These are phyloP conservation scores for Lyophyllum shimeji DNA, from an alignment of 768 basidiomycete species.

Conservation along the genomic window DNA sequence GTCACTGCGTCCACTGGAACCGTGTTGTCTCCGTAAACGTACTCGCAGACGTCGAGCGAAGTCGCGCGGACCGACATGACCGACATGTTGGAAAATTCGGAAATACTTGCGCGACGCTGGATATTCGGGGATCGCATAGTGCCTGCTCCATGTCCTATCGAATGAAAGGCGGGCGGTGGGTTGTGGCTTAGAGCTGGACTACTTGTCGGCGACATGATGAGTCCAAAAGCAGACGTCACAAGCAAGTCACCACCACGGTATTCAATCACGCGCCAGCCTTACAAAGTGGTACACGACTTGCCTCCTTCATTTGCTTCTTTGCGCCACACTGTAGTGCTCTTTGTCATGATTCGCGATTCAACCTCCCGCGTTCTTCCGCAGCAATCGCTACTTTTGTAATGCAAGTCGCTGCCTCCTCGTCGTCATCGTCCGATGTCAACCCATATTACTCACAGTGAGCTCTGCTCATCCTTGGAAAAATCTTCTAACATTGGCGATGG, in stretches of 20 bases:
- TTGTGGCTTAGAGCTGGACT: not conserved
- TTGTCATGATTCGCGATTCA: too few relatives aligned
- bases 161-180: not conserved
- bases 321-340: too few relatives aligned
- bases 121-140: slow-evolving; percentile 1
- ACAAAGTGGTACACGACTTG: slow-evolving; percentile 29
- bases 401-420: too few relatives aligned
- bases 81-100: slow-evolving; percentile 28
- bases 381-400: too few relatives aligned
- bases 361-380: too few relatives aligned
- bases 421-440: too few relatives aligned
- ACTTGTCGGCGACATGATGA: not conserved
- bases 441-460: too few relatives aligned
- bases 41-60: slow-evolving; percentile 68
- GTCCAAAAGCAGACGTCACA: not conserved
- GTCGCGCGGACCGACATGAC: slow-evolving; percentile 50
- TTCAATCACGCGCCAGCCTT: slow-evolving; percentile 2
- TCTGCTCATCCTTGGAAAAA: too few relatives aligned
- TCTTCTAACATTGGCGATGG: too few relatives aligned
- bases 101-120: slow-evolving; percentile 7
- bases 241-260: slow-evolving; percentile 44
- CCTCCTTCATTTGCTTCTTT: not conserved
- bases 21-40: slow-evolving; percentile 61
- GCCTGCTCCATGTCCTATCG: slow-evolving; percentile 2
- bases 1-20: slow-evolving; percentile 53